Conservation (phyloP, 139 green algal genomes). For the Chlorella vulgaris region DNA sequence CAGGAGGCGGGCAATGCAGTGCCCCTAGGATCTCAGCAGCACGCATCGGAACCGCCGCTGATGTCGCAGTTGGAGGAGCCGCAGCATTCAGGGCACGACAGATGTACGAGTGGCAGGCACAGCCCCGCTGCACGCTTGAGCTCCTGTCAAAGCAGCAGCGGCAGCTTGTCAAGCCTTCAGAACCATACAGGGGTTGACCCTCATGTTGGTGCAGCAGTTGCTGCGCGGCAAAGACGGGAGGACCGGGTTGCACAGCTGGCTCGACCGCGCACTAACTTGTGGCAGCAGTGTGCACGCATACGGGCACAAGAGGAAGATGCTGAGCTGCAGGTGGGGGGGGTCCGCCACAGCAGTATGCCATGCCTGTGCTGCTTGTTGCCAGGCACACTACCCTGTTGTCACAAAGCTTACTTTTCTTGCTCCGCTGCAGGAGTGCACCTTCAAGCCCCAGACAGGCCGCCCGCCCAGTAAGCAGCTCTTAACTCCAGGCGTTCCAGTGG, state of each 20-base stretch:
- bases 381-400: neutral
- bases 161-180: neutral
- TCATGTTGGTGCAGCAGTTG: neutral
- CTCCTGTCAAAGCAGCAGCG: too few species aligned
- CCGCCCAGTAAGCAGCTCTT: constrained; percentile 12
- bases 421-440: constrained; percentile 37
- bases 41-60: neutral
- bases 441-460: constrained; percentile 41
- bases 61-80: neutral
- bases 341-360: neutral
- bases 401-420: neutral
- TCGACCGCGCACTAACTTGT: constrained; percentile 37
- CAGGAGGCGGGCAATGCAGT: neutral
- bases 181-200: too few species aligned
- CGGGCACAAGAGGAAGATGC: constrained; percentile 29
- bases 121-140: neutral
- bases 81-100: neutral
- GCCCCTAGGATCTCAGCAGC: constrained; percentile 5
- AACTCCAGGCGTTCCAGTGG: constrained; percentile 24
- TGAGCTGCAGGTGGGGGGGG: constrained; percentile 36
- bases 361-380: too few species aligned
- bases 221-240: neutral
- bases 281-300: constrained; percentile 38
- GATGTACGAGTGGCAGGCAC: neutral
- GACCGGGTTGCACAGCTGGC: constrained; percentile 31